Base-by-base conservation (phyloP, 306 rosid genomes). In the Vicia sativa region DNA sequence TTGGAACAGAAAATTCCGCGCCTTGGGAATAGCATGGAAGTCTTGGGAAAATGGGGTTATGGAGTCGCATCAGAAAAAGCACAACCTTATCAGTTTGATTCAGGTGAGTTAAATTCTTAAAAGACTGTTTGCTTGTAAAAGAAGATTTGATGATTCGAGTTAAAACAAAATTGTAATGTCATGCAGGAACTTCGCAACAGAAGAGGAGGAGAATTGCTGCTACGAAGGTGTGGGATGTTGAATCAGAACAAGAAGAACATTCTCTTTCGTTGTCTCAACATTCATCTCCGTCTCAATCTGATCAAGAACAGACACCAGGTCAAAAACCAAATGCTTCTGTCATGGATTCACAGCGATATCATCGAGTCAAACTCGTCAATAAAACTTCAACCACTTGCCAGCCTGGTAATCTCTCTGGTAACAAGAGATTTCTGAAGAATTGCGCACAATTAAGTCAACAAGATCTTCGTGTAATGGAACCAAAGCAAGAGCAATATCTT, bases 201-300 rank as follows among this genome's bases (percentile, higher is more conserved):
- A 93, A 93, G 80, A 87, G 84, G 79, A 86, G 87, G 82, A 83
- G 95, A 82, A 87, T 87, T 16, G 83, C 70, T 0, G 76, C 78
- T 49, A 66, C 83, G 3, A 88, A 84, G 78, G 81, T 73, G 55
- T 85, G 82, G 87, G 89, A 87, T 63, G 76, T 85, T 44, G 95
- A 93, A 48, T 82, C 88, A 21, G 99, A 90, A 68, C 96, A 85
- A 74, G 99, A 93, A 87, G 99, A 93, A 72, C 99, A 90, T 77
- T 93, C 99, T 54, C 82, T 90, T 50, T 90, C 99, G 5, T 71
- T 90, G 65, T 91, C 97, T 2, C 97, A 91, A 69, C 82, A 86
- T 67, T 89, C 96, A 29, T 89, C 97, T 34, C 93, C 96, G 18
- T 91, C 97, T 15, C 91, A 73, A 65, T 89, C 97, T 12, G 96